Base-by-base conservation (phyloP, 2,329 filamentous ascomycete genomes). In the Ceratocystis cubensis region DNA sequence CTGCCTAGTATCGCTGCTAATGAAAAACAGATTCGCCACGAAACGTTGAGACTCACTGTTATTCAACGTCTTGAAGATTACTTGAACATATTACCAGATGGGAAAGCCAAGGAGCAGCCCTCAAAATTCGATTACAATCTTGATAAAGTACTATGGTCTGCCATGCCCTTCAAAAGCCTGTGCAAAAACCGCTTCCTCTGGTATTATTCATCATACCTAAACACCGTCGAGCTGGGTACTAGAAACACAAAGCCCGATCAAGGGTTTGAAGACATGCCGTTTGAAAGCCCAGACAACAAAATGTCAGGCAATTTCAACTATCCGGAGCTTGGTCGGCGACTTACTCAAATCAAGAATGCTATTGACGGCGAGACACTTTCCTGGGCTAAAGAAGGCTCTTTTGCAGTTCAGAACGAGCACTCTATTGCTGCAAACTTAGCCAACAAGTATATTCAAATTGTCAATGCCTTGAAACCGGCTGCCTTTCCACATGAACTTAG, bases 271-370 rank as follows among this genome's bases (percentile, higher is more conserved):
- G 82, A 82, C 63, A 96, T 96, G 90, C 89, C 91, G 0, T 99
- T 99, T 70, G 94, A 99, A 73, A 82, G 83, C 0, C 69, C 71
- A 0, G 83, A 79, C 68, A 99, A 97, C 73, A 78, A 78, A 1
- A 97, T 97, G 93, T 85, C 88, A 22, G 94, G 94, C 0, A 84
- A 82, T 63, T 97, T 94, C 78, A 83, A 91, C 72, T 97, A 96
- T 72, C 79, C 82, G 0, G 83, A 87, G 61, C 80, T 99, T 13
- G 85, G 88, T 71, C 78, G 79, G 68, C 84, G 93, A 3, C 76
- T 97, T 41, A 78, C 79, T 20, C 79, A 78, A 30, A 86, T 97
- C 73, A 89, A 88, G 73, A 78, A 81, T 7, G 82, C 82, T 3
- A 79, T 97, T 46, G 84, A 92, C 69, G 78, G 82, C 2, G 94